phyloP scores from a whole-genome alignment of 352 stramenopile species.

The Phytophthora ohioensis region DNA sequence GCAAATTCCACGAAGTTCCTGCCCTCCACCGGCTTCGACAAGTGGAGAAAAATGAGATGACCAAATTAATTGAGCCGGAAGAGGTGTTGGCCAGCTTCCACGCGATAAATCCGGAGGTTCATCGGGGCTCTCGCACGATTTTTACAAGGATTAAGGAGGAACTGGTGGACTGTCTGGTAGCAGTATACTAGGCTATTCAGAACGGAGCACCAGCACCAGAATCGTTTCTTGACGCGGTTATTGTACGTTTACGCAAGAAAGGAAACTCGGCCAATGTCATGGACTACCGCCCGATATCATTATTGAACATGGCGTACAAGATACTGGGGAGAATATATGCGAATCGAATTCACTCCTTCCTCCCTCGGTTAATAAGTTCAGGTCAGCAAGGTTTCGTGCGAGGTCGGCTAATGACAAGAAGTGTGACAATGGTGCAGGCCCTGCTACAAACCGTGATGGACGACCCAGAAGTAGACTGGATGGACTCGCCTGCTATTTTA shows the following conservation, averaged over 20 bases:
- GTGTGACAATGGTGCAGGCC: background rate
- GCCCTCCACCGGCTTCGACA: background rate
- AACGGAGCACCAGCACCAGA: background rate
- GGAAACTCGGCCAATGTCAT: background rate
- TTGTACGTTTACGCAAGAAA: background rate
- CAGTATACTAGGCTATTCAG: background rate
- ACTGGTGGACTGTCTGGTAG: background rate
- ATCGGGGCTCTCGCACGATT: background rate
- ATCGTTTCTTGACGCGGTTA: slow-evolving; percentile 4
- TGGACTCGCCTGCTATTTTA: background rate
- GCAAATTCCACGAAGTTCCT: slow-evolving; percentile 1
- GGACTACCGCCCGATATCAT: background rate
- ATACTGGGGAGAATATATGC: background rate
- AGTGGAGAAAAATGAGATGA: background rate
- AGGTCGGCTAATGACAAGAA: background rate
- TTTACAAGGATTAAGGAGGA: slow-evolving; percentile 5
- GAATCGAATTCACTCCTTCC: background rate
- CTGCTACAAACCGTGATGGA: background rate
- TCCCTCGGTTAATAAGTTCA: background rate
- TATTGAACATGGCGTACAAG: background rate
- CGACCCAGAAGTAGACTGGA: background rate
- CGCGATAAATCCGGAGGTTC: background rate
- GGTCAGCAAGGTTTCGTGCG: background rate
- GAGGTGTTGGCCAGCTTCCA: background rate
- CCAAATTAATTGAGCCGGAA: background rate